Percentiles rank a stretch among this genome's conserved stretches.
These are phyloP conservation scores for Endotrypanum monterogeii DNA, from an alignment of 208 protist genomes.

Conservation along the genomic window DNA sequence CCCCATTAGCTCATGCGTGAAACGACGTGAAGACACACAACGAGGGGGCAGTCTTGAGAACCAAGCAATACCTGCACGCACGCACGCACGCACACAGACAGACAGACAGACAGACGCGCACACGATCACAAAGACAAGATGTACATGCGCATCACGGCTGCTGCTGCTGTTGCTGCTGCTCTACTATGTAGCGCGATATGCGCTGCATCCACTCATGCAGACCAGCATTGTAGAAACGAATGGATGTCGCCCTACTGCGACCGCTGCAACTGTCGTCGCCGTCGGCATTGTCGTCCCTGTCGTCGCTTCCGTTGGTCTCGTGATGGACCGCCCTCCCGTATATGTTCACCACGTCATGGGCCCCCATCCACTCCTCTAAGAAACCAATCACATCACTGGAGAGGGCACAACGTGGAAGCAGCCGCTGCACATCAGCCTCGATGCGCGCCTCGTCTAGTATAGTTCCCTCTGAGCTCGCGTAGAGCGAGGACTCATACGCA, in stretches of 20 bases:
- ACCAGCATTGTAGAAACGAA: constrained; percentile 56
- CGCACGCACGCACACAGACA: no score
- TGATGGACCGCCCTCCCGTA: not conserved
- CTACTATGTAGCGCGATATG: constrained; percentile 46
- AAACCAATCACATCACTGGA: constrained; percentile 53
- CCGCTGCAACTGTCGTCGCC: not conserved
- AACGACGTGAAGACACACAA: no score
- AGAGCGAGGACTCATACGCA: constrained; percentile 20
- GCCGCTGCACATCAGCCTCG: constrained; percentile 50
- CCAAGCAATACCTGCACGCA: no score
- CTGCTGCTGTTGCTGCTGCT: constrained; percentile 41
- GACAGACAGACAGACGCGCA: not conserved
- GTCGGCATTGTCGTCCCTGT: constrained; percentile 16
- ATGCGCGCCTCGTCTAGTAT: constrained; percentile 65
- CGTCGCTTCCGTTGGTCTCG: not conserved
- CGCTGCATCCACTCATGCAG: constrained; percentile 80
- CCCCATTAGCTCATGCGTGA: no score
- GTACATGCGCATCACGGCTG: constrained; percentile 10
- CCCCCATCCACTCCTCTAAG: constrained; percentile 46
- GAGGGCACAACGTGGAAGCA: constrained; percentile 66
- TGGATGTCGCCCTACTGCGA: constrained; percentile 19
- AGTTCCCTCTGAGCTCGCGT: constrained; percentile 27
- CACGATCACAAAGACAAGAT: not conserved
- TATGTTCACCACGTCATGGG: not conserved
- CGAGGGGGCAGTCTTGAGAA: no score